Evolutionary conservation across 208 protist genomes (phyloP), one percentile per base, ranked within the genome.

Genomic region (Crithidia brevicula): DNA sequence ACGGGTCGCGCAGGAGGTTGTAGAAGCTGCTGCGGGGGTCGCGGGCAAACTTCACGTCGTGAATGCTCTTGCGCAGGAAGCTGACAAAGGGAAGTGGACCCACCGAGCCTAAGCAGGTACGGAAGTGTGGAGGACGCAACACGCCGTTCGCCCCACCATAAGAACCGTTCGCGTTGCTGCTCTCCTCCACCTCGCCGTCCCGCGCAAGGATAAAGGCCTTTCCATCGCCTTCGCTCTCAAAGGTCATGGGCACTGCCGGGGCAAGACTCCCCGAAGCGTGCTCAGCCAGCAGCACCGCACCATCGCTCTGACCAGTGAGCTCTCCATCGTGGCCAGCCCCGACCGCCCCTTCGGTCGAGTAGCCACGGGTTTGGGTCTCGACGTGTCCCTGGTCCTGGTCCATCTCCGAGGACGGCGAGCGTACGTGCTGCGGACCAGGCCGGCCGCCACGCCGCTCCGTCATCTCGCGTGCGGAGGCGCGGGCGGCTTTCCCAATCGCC

Each of bases 21-120:
- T 83, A 91, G 66, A 90, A 88, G 50, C 36, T 63, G 56, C 64
- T 80, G 25, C 38, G 62, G 15, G 82, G 82, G 64, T 93, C 86
- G 3, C 63, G 62, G 10, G 67, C 80, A 70, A 93, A 91, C 49
- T 83, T 57, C 1, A 94, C 85, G 42, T 86, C 49, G 63, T 83
- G 72, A 77, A 94, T 91, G 47, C 31, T 54, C 42, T 71, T 77
- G 40, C 89, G 85, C 16, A 74, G 42, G 58, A 92, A 89, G 18
- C 85, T 92, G 47, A 90, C 61, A 63, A 69, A 94, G 36, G 89
- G 85, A 16, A 94, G 66, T 9, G 83, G 89, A 9, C 83, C 85
- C 28, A 79, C 72, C 3, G 69, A 70, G n/a, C 51, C 38, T 18
- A 0, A 18, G 52, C 20, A 45, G 20, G 1, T 3, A 8, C 40